Conservation (phyloP, 345 rosid genomes). For the Bruguiera gymnorhiza region DNA sequence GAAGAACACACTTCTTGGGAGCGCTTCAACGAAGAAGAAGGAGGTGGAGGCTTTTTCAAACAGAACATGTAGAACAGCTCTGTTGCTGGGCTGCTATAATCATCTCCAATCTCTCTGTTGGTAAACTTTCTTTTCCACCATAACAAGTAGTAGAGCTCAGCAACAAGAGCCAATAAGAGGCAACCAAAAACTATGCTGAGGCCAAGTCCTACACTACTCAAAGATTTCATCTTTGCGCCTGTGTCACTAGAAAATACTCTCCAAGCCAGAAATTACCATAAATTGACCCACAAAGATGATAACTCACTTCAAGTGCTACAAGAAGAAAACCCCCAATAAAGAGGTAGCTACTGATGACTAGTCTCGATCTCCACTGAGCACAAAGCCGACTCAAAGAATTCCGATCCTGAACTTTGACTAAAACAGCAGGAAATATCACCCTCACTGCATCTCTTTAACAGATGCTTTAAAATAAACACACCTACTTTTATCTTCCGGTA, state of each 20-base stretch:
- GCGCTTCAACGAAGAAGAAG: slow-evolving; percentile 36
- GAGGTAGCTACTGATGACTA: slow-evolving; percentile 7
- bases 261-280: slow-evolving; percentile 10
- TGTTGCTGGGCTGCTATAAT: slow-evolving; percentile 64
- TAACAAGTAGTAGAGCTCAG: slow-evolving; percentile 80
- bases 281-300: slow-evolving; percentile 9
- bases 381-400: slow-evolving; percentile 21
- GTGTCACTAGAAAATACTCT: neutral
- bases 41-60: slow-evolving; percentile 42
- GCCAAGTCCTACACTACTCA: slow-evolving; percentile 91
- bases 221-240: slow-evolving; percentile 60
- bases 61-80: slow-evolving; percentile 79
- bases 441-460: slow-evolving; percentile 22
- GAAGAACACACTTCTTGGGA: slow-evolving; percentile 38
- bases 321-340: slow-evolving; percentile 1
- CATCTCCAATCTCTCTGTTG: slow-evolving; percentile 47
- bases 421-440: slow-evolving; percentile 16
- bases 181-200: slow-evolving; percentile 86
- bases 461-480: slow-evolving; percentile 12
- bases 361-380: slow-evolving; percentile 34
- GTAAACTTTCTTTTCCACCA: slow-evolving; percentile 81
- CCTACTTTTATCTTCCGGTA: slow-evolving; percentile 31
- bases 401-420: slow-evolving; percentile 28
- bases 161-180: slow-evolving; percentile 72
- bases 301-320: neutral